phyloP scores from a whole-genome alignment of 2,329 filamentous ascomycete species.

The Esteya vermicola region DNA sequence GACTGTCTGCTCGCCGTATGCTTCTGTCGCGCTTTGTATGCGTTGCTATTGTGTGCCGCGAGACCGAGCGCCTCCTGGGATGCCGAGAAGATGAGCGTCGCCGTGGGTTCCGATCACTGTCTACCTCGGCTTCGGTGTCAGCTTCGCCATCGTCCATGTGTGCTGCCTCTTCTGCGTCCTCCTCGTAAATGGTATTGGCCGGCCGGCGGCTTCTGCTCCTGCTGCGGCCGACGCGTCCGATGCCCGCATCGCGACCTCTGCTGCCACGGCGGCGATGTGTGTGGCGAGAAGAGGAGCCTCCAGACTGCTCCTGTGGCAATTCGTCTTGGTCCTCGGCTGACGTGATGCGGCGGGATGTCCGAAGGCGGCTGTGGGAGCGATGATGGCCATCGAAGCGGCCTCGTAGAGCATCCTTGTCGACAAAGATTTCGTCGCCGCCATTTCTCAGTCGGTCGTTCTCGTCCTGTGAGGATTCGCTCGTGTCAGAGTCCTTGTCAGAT shows the following conservation, averaged over 20 bases:
- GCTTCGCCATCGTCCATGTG: conserved; percentile 3
- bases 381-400: conserved; percentile 7
- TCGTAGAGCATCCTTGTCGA: conserved; percentile 5
- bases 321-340: neutral
- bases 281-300: neutral
- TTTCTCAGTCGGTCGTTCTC: conserved; percentile 16
- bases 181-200: conserved; percentile 6
- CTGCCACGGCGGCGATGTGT: conserved; percentile 3
- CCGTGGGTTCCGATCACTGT: neutral
- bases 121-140: conserved; percentile 2
- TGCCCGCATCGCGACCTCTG: conserved; percentile 5
- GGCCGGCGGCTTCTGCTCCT: neutral
- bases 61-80: conserved; percentile 12
- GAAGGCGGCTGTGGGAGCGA: neutral
- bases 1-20: conserved; percentile 1
- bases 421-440: conserved; percentile 6
- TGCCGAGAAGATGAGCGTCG: conserved; percentile 5
- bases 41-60: conserved; percentile 12
- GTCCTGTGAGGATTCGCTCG: conserved; percentile 20
- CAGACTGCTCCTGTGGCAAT: conserved; percentile 1
- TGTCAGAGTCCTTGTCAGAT: conserved; percentile 24
- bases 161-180: conserved; percentile 6
- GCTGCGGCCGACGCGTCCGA: conserved; percentile 4
- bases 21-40: conserved; percentile 9
- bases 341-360: neutral